Evolutionary conservation across 1,284 basidiomycete genomes (phyloP).

Genomic region (Trametes pubescens): DNA sequence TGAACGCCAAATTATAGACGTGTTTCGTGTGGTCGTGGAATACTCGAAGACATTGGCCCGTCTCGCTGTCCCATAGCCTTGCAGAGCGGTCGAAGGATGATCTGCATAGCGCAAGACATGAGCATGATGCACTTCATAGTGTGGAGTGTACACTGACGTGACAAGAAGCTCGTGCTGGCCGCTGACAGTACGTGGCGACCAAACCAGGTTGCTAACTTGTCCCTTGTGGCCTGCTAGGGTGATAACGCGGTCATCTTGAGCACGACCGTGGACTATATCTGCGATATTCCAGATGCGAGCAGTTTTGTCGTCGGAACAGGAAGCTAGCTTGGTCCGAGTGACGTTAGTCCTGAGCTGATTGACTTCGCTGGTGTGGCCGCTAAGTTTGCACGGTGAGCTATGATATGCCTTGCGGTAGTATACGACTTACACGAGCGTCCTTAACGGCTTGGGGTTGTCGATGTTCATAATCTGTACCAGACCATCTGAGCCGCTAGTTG

Average conservation of each 20-base stretch:
- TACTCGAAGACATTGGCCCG: constrained; percentile 73
- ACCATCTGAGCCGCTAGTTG: constrained; percentile 76
- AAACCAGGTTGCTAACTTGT: constrained; percentile 74
- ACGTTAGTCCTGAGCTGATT: constrained; percentile 80
- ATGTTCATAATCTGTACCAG: constrained; percentile 68
- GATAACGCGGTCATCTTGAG: constrained; percentile 49
- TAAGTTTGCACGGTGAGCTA: constrained; percentile 37
- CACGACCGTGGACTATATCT: constrained; percentile 45
- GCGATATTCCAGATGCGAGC: constrained; percentile 79
- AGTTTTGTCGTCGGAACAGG: constrained; percentile 82
- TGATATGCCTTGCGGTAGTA: background rate
- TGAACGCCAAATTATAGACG: constrained; percentile 74
- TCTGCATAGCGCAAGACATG: constrained; percentile 44
- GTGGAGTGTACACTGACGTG: constrained; percentile 56
- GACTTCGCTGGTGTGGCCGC: constrained; percentile 80
- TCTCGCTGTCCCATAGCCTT: constrained; percentile 79
- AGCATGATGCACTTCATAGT: background rate
- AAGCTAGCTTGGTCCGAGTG: constrained; percentile 70
- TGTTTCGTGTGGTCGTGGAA: constrained; percentile 72
- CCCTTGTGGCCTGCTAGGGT: constrained; percentile 70
- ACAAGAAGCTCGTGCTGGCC: constrained; percentile 66
- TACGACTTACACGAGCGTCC: constrained; percentile 60
- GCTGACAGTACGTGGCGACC: constrained; percentile 64
- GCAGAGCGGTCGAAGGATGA: constrained; percentile 81
- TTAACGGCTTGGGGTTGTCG: constrained; percentile 58